These are phyloP conservation scores for Hemileccinum impolitum DNA, from an alignment of 768 basidiomycete species.

Conservation along the genomic window DNA sequence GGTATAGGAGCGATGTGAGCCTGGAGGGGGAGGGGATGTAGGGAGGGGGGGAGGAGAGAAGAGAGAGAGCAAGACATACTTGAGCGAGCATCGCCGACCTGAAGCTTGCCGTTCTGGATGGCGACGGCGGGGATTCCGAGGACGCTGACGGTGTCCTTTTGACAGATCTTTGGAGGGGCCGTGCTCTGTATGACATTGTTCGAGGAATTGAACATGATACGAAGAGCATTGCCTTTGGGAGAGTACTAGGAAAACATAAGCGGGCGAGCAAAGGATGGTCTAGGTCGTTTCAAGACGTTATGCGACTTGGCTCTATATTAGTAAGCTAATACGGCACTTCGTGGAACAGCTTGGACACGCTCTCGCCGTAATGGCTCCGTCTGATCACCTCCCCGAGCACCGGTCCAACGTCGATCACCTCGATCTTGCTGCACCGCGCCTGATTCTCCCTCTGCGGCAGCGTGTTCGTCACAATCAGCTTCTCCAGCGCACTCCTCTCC, in stretches of 20 bases:
- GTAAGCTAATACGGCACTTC: conserved; percentile 77
- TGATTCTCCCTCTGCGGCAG: conserved; percentile 84
- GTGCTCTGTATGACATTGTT: conserved; percentile 21
- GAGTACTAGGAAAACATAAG: conserved; percentile 20
- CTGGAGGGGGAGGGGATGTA: conserved; percentile 38
- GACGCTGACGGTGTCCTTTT: conserved; percentile 63
- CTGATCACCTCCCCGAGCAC: conserved; percentile 96
- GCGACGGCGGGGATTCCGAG: conserved; percentile 75
- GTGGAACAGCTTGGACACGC: conserved; percentile 84
- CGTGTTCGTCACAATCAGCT: conserved; percentile 98
- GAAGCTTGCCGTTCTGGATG: conserved; percentile 63
- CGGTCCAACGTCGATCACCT: conserved; percentile 91
- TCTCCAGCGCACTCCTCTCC: conserved; percentile 73
- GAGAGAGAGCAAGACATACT: conserved; percentile 46
- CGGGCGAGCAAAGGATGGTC: too few relatives aligned
- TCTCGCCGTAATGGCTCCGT: conserved; percentile 96
- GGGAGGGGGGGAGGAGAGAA: background rate
- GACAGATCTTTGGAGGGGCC: conserved; percentile 21
- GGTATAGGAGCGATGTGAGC: conserved; percentile 84
- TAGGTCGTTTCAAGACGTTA: background rate
- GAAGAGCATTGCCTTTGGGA: conserved; percentile 33
- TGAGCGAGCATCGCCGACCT: conserved; percentile 68
- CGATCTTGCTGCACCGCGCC: conserved; percentile 70
- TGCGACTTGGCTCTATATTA: conserved; percentile 7
- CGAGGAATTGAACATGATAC: conserved; percentile 33